These are phyloP conservation scores for Kokia cookei DNA, from an alignment of 441 rosid species.

Conservation along the genomic window DNA sequence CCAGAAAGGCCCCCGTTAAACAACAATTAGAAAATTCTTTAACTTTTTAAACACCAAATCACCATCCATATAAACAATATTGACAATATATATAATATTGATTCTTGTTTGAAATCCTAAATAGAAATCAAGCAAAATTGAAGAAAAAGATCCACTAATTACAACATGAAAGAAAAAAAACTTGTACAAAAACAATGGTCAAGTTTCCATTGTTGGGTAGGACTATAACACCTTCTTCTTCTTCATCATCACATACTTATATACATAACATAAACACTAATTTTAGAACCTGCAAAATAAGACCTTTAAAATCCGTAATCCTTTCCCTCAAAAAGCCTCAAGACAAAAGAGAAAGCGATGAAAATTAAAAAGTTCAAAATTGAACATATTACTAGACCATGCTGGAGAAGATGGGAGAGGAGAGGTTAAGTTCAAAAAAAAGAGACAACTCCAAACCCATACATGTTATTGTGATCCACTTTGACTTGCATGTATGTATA, in stretches of 20 bases:
- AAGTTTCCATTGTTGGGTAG: neutral
- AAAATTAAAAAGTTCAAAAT: neutral
- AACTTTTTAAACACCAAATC: neutral
- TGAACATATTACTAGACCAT: neutral
- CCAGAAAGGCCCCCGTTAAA: neutral
- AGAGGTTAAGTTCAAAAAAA: slow-evolving; percentile 35
- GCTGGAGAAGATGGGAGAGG: neutral
- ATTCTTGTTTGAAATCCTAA: neutral
- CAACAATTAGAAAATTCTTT: neutral
- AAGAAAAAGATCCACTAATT: neutral
- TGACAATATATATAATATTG: no score
- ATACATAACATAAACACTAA: neutral
- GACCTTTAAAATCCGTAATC: neutral
- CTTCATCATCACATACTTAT: neutral
- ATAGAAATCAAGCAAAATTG: no score
- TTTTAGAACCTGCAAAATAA: neutral
- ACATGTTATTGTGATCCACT: slow-evolving; percentile 32
- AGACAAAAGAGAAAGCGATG: neutral
- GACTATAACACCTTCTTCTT: neutral
- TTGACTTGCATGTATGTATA: slow-evolving; percentile 40
- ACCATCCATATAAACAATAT: neutral
- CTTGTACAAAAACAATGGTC: neutral
- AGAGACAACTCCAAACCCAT: slow-evolving; percentile 78
- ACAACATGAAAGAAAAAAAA: neutral
- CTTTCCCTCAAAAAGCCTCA: neutral